These are phyloP conservation scores for Amoebophrya sp. DNA, from an alignment of 169 alveolate species.

Conservation along the genomic window DNA sequence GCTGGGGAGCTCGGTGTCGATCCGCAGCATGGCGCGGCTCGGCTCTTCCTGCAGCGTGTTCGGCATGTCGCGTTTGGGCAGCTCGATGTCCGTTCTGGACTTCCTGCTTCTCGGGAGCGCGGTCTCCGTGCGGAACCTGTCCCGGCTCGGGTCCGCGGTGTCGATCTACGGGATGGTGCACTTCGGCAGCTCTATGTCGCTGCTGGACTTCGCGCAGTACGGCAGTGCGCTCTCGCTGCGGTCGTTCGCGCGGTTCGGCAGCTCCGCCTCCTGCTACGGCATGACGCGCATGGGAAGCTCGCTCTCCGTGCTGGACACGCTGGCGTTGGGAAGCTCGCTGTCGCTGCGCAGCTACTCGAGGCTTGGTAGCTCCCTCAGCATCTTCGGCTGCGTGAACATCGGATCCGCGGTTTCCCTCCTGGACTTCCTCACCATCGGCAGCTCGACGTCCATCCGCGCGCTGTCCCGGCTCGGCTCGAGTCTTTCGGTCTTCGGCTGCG, in stretches of 20 bases:
- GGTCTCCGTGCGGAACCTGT: neutral
- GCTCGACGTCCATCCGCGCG: slow-evolving; percentile 10
- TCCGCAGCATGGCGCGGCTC: neutral
- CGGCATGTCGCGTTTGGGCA: neutral
- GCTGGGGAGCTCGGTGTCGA: neutral
- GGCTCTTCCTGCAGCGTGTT: neutral
- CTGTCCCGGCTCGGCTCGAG: slow-evolving; percentile 12
- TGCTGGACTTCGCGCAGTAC: slow-evolving; percentile 12
- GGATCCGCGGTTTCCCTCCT: neutral
- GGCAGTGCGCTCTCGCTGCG: slow-evolving; percentile 9
- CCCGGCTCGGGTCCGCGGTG: slow-evolving; percentile 7
- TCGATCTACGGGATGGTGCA: slow-evolving; percentile 13
- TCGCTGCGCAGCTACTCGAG: neutral
- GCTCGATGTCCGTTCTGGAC: neutral
- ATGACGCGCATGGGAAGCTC: slow-evolving; percentile 15
- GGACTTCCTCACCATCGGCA: slow-evolving; percentile 10
- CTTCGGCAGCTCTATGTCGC: neutral
- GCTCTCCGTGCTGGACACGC: neutral
- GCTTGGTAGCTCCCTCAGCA: neutral
- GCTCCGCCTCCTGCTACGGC: slow-evolving; percentile 4
- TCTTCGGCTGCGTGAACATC: neutral
- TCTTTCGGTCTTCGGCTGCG: slow-evolving; percentile 13
- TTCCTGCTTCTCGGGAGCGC: neutral
- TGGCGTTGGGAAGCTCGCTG: neutral
- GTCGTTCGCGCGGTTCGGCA: neutral